phyloP scores from a whole-genome alignment of 1,139 yeast species.

The Blastobotrys illinoisensis region DNA sequence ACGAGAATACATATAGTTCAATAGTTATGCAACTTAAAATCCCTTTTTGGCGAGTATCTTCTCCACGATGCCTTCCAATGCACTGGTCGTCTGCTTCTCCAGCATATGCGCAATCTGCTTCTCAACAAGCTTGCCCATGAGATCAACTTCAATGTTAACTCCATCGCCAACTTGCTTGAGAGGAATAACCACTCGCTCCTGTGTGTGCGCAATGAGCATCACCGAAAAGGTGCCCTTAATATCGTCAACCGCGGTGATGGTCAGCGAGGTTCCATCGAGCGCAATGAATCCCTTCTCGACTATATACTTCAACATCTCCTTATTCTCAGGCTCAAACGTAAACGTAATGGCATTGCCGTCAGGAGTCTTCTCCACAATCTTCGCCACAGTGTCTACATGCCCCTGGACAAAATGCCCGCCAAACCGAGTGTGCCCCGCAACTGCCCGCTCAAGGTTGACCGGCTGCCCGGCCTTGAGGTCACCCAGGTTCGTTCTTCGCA shows the following conservation, averaged over 20 bases:
- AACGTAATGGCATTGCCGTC: conserved; percentile 80
- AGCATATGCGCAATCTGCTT: conserved; percentile 71
- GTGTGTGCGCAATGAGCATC: conserved; percentile 91
- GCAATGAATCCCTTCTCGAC: conserved; percentile 93
- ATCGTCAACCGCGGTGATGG: conserved; percentile 71
- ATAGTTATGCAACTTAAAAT: neutral
- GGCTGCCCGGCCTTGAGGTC: conserved; percentile 48
- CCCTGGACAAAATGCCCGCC: conserved; percentile 99
- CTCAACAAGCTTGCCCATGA: conserved; percentile 87
- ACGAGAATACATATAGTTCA: no score
- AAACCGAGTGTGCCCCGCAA: conserved; percentile 70
- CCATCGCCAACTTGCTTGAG: conserved; percentile 52
- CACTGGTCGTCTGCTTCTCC: conserved; percentile 35
- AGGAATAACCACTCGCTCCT: conserved; percentile 71
- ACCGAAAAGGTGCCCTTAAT: conserved; percentile 59
- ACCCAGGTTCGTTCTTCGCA: conserved; percentile 75
- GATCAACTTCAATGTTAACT: conserved; percentile 90
- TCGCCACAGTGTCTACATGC: conserved; percentile 87
- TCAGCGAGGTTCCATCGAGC: conserved; percentile 89
- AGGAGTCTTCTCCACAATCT: conserved; percentile 45
- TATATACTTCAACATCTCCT: conserved; percentile 59
- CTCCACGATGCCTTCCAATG: conserved; percentile 42
- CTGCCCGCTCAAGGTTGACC: conserved; percentile 91
- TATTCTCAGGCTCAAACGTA: conserved; percentile 68
- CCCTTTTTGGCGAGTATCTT: conserved; percentile 47